Conservation (phyloP, 2,329 filamentous ascomycete genomes). For the Apiospora sp. region DNA sequence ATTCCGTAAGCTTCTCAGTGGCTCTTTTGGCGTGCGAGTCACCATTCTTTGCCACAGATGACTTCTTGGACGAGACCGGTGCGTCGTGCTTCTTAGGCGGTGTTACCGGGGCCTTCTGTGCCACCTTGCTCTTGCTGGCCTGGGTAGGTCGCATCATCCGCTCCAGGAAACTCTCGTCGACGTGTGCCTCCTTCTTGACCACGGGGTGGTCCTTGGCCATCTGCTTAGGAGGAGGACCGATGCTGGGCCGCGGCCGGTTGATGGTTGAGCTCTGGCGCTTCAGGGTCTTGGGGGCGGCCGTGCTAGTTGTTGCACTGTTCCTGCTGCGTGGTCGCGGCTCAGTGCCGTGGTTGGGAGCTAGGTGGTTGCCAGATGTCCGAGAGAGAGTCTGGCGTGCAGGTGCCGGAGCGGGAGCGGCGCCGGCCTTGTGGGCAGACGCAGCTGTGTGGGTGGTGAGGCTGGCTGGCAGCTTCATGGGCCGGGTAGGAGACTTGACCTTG, state of each 20-base stretch:
- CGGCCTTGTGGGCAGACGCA: slow-evolving; percentile 70
- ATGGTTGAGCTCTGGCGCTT: slow-evolving; percentile 56
- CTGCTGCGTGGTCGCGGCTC: slow-evolving; percentile 55
- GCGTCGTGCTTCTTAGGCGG: slow-evolving; percentile 53
- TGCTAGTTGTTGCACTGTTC: slow-evolving; percentile 46
- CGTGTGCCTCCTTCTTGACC: slow-evolving; percentile 59
- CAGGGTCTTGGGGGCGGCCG: slow-evolving; percentile 43
- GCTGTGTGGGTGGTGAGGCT: slow-evolving; percentile 75
- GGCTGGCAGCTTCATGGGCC: slow-evolving; percentile 70
- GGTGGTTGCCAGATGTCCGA: slow-evolving; percentile 47
- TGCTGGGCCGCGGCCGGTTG: slow-evolving; percentile 56
- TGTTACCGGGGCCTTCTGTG: slow-evolving; percentile 65
- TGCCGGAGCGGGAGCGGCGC: slow-evolving; percentile 38
- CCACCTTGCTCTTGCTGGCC: slow-evolving; percentile 71
- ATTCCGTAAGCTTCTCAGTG: background rate
- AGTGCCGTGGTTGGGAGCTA: slow-evolving; percentile 32
- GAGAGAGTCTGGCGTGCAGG: slow-evolving; percentile 50
- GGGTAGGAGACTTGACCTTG: slow-evolving; percentile 73
- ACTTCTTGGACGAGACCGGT: slow-evolving; percentile 24
- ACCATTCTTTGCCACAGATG: slow-evolving; percentile 19
- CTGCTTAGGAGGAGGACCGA: slow-evolving; percentile 68
- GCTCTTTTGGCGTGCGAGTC: slow-evolving; percentile 1
- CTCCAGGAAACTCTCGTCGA: slow-evolving; percentile 78
- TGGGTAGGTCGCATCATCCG: slow-evolving; percentile 83
- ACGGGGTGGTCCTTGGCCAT: slow-evolving; percentile 55